Evolutionary conservation across 192 early-diverging fungal genomes (phyloP), one percentile per base, ranked within the genome.

Genomic region (Coemansia sp.): DNA sequence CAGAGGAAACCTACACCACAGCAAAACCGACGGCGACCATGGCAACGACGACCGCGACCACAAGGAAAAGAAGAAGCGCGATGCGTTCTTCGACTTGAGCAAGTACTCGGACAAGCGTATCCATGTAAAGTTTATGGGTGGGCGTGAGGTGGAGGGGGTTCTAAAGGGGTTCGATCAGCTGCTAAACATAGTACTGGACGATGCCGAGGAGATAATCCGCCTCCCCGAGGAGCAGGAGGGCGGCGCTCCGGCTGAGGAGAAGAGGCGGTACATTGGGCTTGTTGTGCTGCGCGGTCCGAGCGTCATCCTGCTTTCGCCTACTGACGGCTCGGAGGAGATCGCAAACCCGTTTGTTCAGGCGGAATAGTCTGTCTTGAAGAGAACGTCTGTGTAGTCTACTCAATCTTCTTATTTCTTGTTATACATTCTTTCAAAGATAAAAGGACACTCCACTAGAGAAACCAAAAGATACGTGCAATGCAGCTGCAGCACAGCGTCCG

Each of bases 101-200:
- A 97, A 96, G 84, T 96, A 98, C 85, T 87, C 90, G 83, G 90
- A 99, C 68, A 95, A 97, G 78, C 84, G 89, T 62, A 90, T 99
- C 58, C 87, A 89, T 40, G 94, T 97, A 52, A 93, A 98, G 85
- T 98, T 95, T 80, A 91, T 88, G 62, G 95, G 92, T 39, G 95
- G 94, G 46, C 86, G 95, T 48, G 93, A 99, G 90, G 97, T 98
- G 40, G 87, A 89, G 16, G 95, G 97, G 41, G 86, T 87, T 13
- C 83, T 99, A 48, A 96, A 96, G 82, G 95, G 95, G 15, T 95
- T 88, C 62, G 97, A 99, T 78, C 95, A 87, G 41, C 86, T 99
- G 49, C 75, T 93, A 61, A 99, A 99, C 77, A 87, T 99, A 51
- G 95, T 99, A 6, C 80, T 99, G 57, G 95, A 99, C 74, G 89